Evolutionary conservation across 768 basidiomycete species (phyloP), one percentile per base, ranked within the genome.

Genomic region (Tephrocybe sp.): DNA sequence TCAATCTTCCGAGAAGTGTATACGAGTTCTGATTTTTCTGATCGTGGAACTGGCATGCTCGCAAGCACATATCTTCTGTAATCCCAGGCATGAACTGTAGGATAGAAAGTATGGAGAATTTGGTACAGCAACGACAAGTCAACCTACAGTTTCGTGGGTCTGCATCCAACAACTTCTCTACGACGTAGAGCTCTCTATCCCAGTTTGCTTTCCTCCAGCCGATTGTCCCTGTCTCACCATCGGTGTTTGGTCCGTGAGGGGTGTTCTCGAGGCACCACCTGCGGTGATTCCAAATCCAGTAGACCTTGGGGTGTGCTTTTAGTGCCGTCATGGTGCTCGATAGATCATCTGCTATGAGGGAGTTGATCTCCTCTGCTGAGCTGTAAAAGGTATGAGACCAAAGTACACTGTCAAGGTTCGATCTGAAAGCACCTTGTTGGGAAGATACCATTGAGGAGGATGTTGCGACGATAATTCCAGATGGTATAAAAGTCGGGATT

Each of bases 251-350:
- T 1, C 84, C 88, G 45, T 77, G 73, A 0, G 95, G 94, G 10
- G 95, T 79, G 46, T 86, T 81, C 64, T 88, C 86, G 1, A 99
- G 79, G 61, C 94, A 94, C 97, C 97, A 98, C 58, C 85, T 75
- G 31, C 97, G 83, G 60, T 99, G 94, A 63, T 94, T 97, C 97
- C 97, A 99, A 58, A 98, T 93, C 86, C 91, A 93, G 64, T 99
- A 99, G 16, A 97, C 86, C 64, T 98, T 99, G 12, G 97, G 97
- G 61, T 94, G 83, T 8, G 78, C 73, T 60, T 89, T 87, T 37
- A 99, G 77, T 5, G 88, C 84, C 3, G 75, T 69, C 63, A 86
- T 90, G 0, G 94, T 97, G 72, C 94, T 78, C 2, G 77, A 69
- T 23, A 99, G 69, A 49, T 99, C 97, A 33, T 79, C 73, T 2